Base-by-base conservation (phyloP, 371 early-diverging fungal genomes). In the Apophysomyces elegans region DNA sequence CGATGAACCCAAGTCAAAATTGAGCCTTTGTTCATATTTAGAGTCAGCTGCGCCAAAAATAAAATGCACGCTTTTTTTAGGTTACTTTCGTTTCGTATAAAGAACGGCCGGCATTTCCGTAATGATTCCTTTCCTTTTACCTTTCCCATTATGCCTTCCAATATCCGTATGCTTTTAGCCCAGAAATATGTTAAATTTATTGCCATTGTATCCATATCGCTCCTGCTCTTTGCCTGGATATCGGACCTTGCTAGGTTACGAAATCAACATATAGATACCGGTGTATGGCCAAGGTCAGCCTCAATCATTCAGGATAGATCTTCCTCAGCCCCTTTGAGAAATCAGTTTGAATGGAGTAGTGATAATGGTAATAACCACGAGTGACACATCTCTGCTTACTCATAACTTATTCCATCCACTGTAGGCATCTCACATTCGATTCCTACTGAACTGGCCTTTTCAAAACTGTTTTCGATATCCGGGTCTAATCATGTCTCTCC, bases 401-500 rank as follows among this genome's bases (percentile, higher is more conserved):
- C 11, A 50, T 0, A 26, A 26, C 32, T 3, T 26, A 16, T 21
- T 16, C 9, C 47, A 21, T 50, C 6, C 21, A 9, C 21, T 50
- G 9, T 21, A 50, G 54, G 5, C 54, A 50, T 18, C 7, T 21
- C 21, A 21, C 54, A 50, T n/a, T 26, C 4, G 2, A 16, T 73
- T 58, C n/a, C 35, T 9, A 21, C 21, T 50, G 54, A 50, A 0
- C 9, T 16, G 4, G 21, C 21, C 21, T 61, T 80, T 58, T 72
- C 78, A 18, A 84, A 84, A 57, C 67, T 76, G 1, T 84, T 75
- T 61, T 67, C 76, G 21, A 72, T 66, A n/a, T 71, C 80, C 2
- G 72, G 77, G 26, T 74, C 82, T 32, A 73, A 81, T 41, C 68
- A 79, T 38, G 72, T 84, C 59, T 73, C 71, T 13, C 84, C 84